Base-by-base conservation (phyloP, 164 flowering plant species). In the Warburgia ugandensis region DNA sequence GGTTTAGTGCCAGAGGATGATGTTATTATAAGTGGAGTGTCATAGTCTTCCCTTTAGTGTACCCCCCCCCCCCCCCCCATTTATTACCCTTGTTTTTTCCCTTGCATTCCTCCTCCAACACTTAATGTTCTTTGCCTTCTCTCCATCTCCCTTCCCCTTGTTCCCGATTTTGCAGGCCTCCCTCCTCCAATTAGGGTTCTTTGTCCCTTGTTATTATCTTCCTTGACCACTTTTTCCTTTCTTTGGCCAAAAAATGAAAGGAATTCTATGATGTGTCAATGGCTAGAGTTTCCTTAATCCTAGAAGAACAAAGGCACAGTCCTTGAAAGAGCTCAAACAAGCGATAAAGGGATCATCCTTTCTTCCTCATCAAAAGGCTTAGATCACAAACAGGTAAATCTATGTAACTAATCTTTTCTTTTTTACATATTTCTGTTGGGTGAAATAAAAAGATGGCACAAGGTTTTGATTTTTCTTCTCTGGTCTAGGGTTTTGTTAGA, bases 21-120 rank as follows among this genome's bases (percentile, higher is more conserved):
- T 56, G 60, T 66, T 64, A 77, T 71, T 64, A 67, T 69, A 72
- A 68, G 75, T 64, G 75, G 64, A 75, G 62, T 41, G 76, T 71
- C 77, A 61, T 45, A 63, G 62, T 57, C 60, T 30, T 54, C 43
- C 58, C 59, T 58, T 52, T 52, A 39, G 46, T 42, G 65, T 52
- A 61, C 62, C 19, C 28, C 52, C 29, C 29, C 36, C 30, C 53
- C 23, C 39, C 51, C 59, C 41, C 47, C 50, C 37, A 61, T 66
- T 56, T 57, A 60, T 74, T 72, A 66, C 50, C 46, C 55, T 29
- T 30, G 69, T 77, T 68, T 67, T 73, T 73, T 71, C 61, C 62
- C 56, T 57, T 65, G 52, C 45, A 59, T 60, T 55, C 68, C 59
- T 54, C 66, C 61, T 65, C 68, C 48, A 60, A 54, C 70, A 61